phyloP scores from a whole-genome alignment of 495 filamentous ascomycete species.

The Penicillium manginii region DNA sequence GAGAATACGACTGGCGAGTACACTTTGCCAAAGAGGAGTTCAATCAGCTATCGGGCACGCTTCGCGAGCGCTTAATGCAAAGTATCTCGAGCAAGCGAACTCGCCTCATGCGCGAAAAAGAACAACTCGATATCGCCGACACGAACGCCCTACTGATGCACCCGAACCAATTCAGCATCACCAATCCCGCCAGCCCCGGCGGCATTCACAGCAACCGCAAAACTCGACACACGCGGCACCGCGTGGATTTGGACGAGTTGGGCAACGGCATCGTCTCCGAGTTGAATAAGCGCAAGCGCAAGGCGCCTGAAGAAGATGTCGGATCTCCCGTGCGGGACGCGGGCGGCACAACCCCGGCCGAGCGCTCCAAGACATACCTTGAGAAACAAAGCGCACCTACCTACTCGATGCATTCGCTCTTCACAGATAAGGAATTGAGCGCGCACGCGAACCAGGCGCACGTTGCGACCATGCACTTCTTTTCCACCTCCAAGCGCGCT shows the following conservation, averaged over 20 bases:
- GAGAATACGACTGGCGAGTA: constrained; percentile 54
- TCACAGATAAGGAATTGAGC: constrained; percentile 89
- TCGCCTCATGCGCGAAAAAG: constrained; percentile 83
- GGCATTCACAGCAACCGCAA: constrained; percentile 80
- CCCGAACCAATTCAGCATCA: constrained; percentile 88
- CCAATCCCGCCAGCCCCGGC: constrained; percentile 77
- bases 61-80: constrained; percentile 84
- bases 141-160: constrained; percentile 86
- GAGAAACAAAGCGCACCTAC: constrained; percentile 51
- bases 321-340: constrained; percentile 67
- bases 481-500: constrained; percentile 54
- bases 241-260: constrained; percentile 79
- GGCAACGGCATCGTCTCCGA: constrained; percentile 61
- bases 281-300: constrained; percentile 79
- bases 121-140: constrained; percentile 84
- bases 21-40: constrained; percentile 84
- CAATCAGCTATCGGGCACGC: constrained; percentile 70
- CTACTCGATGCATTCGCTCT: constrained; percentile 86
- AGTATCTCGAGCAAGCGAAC: constrained; percentile 74
- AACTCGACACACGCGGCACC: constrained; percentile 80
- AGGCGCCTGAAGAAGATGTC: constrained; percentile 68
- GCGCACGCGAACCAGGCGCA: constrained; percentile 74
- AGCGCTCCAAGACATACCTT: constrained; percentile 45
- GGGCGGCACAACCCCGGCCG: constrained; percentile 52
- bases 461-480: constrained; percentile 63